These are phyloP conservation scores for Picochlorum sp. DNA, from an alignment of 139 green algal genomes.

Conservation along the genomic window DNA sequence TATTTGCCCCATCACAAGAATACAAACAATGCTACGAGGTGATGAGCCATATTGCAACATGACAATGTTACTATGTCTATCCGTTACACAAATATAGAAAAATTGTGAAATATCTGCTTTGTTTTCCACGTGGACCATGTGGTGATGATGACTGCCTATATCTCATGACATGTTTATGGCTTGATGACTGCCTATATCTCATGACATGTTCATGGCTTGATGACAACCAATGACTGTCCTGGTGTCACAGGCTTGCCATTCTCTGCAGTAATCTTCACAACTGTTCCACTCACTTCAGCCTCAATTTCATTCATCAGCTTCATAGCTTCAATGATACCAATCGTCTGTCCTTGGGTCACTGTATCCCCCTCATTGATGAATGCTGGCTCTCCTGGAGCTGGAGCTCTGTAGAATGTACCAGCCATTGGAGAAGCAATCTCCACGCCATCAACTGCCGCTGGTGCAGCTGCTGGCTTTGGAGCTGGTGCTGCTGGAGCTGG, in stretches of 20 bases:
- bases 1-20: constrained; percentile 16
- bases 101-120: no score
- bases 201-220: no score
- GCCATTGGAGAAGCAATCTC: constrained; percentile 62
- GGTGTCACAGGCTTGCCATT: constrained; percentile 68
- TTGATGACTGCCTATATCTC: no score
- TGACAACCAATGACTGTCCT: constrained; percentile 60
- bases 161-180: neutral
- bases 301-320: constrained; percentile 99
- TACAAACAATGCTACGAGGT: constrained; percentile 9
- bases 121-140: no score
- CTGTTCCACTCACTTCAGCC: constrained; percentile 66
- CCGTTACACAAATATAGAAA: no score
- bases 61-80: no score
- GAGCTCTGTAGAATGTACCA: constrained; percentile 65
- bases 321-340: constrained; percentile 97
- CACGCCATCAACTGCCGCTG: constrained; percentile 30
- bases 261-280: constrained; percentile 68
- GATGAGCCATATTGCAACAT: neutral
- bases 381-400: constrained; percentile 80
- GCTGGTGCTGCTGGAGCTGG: no score
- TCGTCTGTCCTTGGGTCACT: constrained; percentile 86
- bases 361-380: constrained; percentile 88
- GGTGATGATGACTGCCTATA: no score
- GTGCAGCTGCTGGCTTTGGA: constrained; percentile 34